Percentiles rank a stretch among this genome's conserved stretches.
Evolutionary conservation across 345 rosid species (phyloP).

Genomic region (Carallia brachiata): DNA sequence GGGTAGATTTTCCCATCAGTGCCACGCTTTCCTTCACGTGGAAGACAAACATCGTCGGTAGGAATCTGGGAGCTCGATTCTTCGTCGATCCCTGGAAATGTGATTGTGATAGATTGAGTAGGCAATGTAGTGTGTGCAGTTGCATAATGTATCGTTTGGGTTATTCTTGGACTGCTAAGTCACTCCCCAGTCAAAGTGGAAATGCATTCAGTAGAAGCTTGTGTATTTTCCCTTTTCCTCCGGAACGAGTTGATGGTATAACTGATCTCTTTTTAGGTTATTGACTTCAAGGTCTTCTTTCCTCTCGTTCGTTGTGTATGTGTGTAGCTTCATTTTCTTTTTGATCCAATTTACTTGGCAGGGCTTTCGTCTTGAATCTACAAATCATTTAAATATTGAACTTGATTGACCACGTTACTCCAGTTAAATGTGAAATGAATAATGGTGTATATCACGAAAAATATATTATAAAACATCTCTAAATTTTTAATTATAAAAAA

Average conservation of each 20-base stretch:
- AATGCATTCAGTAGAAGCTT: conserved; percentile 9
- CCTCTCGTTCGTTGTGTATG: no score
- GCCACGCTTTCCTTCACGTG: conserved; percentile 36
- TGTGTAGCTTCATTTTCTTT: no score
- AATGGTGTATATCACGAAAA: no score
- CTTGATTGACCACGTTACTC: no score
- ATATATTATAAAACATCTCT: no score
- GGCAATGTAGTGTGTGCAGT: background rate
- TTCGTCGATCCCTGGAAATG: conserved; percentile 27
- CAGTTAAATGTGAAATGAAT: no score
- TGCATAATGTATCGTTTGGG: conserved; percentile 1
- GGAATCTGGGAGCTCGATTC: conserved; percentile 52
- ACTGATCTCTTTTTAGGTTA: background rate
- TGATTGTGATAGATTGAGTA: conserved; percentile 25
- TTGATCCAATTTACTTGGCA: no score
- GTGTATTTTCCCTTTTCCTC: background rate
- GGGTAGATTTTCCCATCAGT: conserved; percentile 55
- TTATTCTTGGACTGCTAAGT: background rate
- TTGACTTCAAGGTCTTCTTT: no score
- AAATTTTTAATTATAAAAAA: no score
- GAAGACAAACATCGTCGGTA: conserved; percentile 16
- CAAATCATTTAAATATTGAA: no score
- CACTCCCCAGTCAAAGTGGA: conserved; percentile 6
- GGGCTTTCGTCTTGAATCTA: no score
- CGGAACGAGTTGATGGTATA: background rate